Conservation (phyloP, 2,329 filamentous ascomycete species). For the Harringtonia aguacate region DNA sequence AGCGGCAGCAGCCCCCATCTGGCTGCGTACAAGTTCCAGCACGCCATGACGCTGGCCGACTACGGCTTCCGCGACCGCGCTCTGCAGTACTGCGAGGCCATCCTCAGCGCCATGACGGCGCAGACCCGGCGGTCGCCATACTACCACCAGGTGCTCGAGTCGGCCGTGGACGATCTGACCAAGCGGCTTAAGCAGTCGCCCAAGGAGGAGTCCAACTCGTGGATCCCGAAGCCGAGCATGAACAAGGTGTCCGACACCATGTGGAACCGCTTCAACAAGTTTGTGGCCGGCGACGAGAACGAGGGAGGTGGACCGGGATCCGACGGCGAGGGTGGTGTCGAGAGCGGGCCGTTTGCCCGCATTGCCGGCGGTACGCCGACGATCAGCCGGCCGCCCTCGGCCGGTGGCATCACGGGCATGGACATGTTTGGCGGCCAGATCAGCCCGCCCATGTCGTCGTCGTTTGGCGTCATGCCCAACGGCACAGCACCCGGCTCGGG, state of each 20-base stretch:
- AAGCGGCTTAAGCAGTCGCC: conserved; percentile 78
- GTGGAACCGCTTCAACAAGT: conserved; percentile 91
- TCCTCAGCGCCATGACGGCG: conserved; percentile 62
- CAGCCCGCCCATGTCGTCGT: conserved; percentile 17
- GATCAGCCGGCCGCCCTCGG: conserved; percentile 63
- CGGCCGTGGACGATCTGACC: conserved; percentile 71
- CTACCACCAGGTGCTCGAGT: conserved; percentile 65
- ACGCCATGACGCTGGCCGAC: conserved; percentile 76
- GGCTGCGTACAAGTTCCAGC: conserved; percentile 81
- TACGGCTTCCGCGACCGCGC: conserved; percentile 74
- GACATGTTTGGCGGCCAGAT: conserved; percentile 59
- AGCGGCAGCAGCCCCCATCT: conserved; percentile 57
- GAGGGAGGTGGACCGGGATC: conserved; percentile 48
- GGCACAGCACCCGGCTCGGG: no score
- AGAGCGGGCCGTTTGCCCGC: conserved; percentile 71
- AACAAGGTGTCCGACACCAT: conserved; percentile 88
- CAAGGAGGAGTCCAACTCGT: conserved; percentile 69
- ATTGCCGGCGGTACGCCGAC: conserved; percentile 67
- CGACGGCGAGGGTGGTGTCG: conserved; percentile 42
- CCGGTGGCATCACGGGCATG: conserved; percentile 48
- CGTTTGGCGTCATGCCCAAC: conserved; percentile 20
- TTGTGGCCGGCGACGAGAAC: conserved; percentile 83
- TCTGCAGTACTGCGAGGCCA: conserved; percentile 81
- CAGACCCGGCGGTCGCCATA: conserved; percentile 81
- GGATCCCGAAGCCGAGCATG: conserved; percentile 93